Conservation (phyloP, 306 rosid genomes). For the Glycine tomentella region DNA sequence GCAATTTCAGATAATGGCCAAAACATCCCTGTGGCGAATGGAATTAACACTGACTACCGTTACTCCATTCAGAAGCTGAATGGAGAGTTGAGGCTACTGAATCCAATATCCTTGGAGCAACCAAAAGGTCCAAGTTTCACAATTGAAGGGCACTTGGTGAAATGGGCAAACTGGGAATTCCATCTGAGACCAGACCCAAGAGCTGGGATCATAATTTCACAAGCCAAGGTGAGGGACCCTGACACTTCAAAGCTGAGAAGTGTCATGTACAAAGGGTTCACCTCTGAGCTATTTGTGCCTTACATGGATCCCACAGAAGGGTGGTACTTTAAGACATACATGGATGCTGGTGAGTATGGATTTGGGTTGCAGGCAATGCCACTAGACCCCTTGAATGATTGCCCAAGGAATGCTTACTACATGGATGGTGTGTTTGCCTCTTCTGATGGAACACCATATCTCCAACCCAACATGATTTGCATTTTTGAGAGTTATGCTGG, state of each 20-base stretch:
- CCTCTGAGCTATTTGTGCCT: conserved; percentile 86
- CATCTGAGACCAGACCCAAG: conserved; percentile 79
- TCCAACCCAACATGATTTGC: conserved; percentile 80
- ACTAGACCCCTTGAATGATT: conserved; percentile 87
- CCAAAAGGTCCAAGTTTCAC: conserved; percentile 85
- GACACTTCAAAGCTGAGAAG: conserved; percentile 66
- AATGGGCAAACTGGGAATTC: conserved; percentile 95
- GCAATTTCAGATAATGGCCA: conserved; percentile 66
- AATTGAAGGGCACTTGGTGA: conserved; percentile 68
- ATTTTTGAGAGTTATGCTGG: conserved; percentile 84
- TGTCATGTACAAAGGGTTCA: conserved; percentile 84
- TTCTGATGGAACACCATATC: conserved; percentile 79
- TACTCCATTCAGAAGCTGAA: conserved; percentile 62
- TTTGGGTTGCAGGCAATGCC: conserved; percentile 85
- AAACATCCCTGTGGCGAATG: conserved; percentile 70
- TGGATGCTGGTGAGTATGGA: conserved; percentile 96
- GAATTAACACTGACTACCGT: conserved; percentile 78
- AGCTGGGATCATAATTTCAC: conserved; percentile 71
- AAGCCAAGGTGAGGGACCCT: conserved; percentile 70
- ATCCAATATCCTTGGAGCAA: conserved; percentile 92
- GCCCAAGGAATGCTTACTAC: conserved; percentile 81
- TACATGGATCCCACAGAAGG: conserved; percentile 93
- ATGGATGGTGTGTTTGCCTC: conserved; percentile 81
- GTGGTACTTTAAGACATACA: conserved; percentile 94
- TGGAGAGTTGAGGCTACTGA: conserved; percentile 51